Conservation (phyloP, 352 stramenopile species). For the Phytopythium sindhum region DNA sequence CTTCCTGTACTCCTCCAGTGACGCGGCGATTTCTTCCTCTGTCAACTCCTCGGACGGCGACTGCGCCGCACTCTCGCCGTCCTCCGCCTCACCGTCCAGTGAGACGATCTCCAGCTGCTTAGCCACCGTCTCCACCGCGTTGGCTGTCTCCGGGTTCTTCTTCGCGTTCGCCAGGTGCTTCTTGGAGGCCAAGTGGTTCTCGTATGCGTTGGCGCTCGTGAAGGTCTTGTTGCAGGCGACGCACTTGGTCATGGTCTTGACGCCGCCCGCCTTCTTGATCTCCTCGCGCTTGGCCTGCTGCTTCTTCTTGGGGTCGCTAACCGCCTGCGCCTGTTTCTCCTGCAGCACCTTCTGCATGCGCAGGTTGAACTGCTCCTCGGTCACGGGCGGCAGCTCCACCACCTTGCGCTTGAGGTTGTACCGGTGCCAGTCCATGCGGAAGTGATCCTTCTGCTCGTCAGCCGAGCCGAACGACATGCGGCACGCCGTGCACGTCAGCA, state of each 20-base stretch:
- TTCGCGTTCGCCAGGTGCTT: slow-evolving; percentile 82
- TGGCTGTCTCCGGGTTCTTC: slow-evolving; percentile 47
- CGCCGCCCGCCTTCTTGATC: slow-evolving; percentile 57
- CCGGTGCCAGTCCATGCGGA: slow-evolving; percentile 96
- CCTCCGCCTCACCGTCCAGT: slow-evolving; percentile 19
- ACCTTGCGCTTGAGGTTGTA: slow-evolving; percentile 97
- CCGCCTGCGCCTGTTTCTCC: slow-evolving; percentile 49
- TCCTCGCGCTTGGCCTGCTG: slow-evolving; percentile 62
- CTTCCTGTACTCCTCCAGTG: slow-evolving; percentile 80
- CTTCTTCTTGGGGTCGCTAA: slow-evolving; percentile 72
- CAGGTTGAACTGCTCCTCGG: slow-evolving; percentile 81
- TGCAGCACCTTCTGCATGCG: slow-evolving; percentile 73
- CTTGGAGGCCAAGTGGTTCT: slow-evolving; percentile 85
- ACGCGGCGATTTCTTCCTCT: slow-evolving; percentile 54
- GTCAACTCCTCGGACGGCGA: slow-evolving; percentile 33
- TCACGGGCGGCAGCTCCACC: slow-evolving; percentile 90
- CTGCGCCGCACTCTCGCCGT: slow-evolving; percentile 15
- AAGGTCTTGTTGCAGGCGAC: slow-evolving; percentile 86
- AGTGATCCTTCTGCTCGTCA: slow-evolving; percentile 84
- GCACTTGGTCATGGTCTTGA: slow-evolving; percentile 80
- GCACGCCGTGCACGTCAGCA: slow-evolving; percentile 84
- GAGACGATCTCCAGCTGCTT: slow-evolving; percentile 58
- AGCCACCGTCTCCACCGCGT: slow-evolving; percentile 57
- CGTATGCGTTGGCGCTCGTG: slow-evolving; percentile 71
- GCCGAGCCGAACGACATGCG: slow-evolving; percentile 59